A percentile compares a stretch with the other conserved stretches of the same genome.
Evolutionary conservation across 768 basidiomycete species (phyloP).

Genomic region (Trametes cubensis): DNA sequence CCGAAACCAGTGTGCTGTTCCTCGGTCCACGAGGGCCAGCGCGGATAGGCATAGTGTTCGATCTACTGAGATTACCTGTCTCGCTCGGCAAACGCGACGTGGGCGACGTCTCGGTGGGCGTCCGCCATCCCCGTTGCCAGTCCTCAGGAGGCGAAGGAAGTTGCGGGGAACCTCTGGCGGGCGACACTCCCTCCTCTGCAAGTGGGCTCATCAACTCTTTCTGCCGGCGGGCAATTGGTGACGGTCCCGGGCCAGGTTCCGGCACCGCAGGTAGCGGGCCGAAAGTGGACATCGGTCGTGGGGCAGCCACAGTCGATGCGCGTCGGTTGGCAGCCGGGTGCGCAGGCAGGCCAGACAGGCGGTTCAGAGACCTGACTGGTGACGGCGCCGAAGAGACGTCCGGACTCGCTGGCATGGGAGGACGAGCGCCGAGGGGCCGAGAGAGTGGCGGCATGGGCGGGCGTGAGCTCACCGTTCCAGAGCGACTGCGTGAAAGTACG

Average conservation of each 20-base stretch:
- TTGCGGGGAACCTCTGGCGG: conserved; percentile 7
- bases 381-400: background rate
- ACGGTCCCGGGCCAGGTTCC: conserved; percentile 16
- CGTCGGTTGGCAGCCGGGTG: conserved; percentile 28
- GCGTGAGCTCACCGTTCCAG: conserved; percentile 21
- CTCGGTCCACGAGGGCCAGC: conserved; percentile 25
- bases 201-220: conserved; percentile 7
- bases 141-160: conserved; percentile 20
- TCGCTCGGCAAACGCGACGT: background rate
- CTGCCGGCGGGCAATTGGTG: conserved; percentile 12
- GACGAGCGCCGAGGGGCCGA: conserved; percentile 1
- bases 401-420: background rate
- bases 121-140: conserved; percentile 9
- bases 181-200: conserved; percentile 2
- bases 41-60: conserved; percentile 32
- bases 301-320: conserved; percentile 8
- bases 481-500: conserved; percentile 14
- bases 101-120: conserved; percentile 19
- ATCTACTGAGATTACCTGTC: conserved; percentile 23
- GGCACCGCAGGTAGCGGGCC: conserved; percentile 26
- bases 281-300: conserved; percentile 24
- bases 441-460: conserved; percentile 5
- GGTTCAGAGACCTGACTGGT: conserved; percentile 12
- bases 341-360: conserved; percentile 26
- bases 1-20: conserved; percentile 35